Evolutionary conservation across 2,329 filamentous ascomycete genomes (phyloP), one percentile per base, ranked within the genome.

Genomic region (Pezicula carpinea): DNA sequence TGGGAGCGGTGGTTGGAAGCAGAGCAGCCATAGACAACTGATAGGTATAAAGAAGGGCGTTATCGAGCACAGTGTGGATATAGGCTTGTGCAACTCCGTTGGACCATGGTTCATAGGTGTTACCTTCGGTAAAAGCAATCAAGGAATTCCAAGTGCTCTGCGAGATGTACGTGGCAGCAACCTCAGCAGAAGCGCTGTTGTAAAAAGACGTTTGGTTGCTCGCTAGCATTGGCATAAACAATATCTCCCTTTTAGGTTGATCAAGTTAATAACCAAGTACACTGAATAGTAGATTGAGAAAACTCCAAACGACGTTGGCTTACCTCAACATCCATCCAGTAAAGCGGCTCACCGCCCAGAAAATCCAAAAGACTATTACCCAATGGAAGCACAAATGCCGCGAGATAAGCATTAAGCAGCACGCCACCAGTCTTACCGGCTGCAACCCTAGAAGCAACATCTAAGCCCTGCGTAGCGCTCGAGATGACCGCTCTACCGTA

Each of bases 401-500:
- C 33, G 13, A 43, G 31, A 26, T 43, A 43, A 17, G 41, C 41
- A 14, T 33, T 21, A 17, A 43, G 31, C 7, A 43, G 31, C 6
- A 43, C 29, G 21, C 41, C 29, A 5, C 41, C 41, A 13, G 4
- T 43, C 33, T 35, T 43, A 5, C 41, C 41, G 13, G 17, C 29
- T 6, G 18, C 33, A 7, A 6, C 29, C 7, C 31, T 23, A 18
- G 29, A 8, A 22, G 41, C 29, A 17, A 17, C 22, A 43, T 35
- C 29, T 14, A 43, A 34, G 15, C 41, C 41, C 3, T 21, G 13
- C 15, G 42, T 35, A 11, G 42, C 42, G 13, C 42, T 35, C 5
- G 32, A 33, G 10, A 53, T 58, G 1, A 66, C 49, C 0, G 64
- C 57, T 10, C 64, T 66, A 6, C 63, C 59, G 59, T 67, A 69